Base-by-base conservation (phyloP, 805 yeast genomes). In the Sungouiozyma intestinalis region DNA sequence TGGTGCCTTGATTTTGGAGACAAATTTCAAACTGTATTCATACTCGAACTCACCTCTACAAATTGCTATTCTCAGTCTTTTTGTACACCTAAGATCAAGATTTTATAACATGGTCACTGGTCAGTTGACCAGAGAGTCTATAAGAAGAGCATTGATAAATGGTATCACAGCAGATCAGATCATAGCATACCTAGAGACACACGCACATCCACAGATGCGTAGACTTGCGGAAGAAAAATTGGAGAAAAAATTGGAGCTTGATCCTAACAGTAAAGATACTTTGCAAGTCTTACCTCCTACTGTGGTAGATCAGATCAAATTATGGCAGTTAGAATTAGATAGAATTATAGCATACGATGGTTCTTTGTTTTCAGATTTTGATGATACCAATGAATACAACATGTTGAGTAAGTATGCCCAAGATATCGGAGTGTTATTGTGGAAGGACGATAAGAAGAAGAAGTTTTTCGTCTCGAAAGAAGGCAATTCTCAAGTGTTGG, bases 91-190 rank as follows among this genome's bases (percentile, higher is more conserved):
- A 46, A 81, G 77, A 49, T 74, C 94, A 0, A 69, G 98, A 46
- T 92, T 92, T 60, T 69, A 87, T 13, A 92, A 92, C 58, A 79
- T 92, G 81, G 96, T 92, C 3, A 77, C 92, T 3, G 98, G 98
- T 2, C 86, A 84, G 49, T 74, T 92, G 45, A 88, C 97, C 4
- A 76, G 97, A 60, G 97, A 90, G 53, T 85, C 95, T 0, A 80
- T 92, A 16, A 71, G 97, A 45, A 69, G 74, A 41, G 98, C 98
- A 0, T 64, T 92, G 33, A 58, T 69, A 35, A 85, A 83, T 52
- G 98, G 98, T 21, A 92, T 92, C 52, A 84, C 96, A 0, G 90
- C 97, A 0, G 96, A 87, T 33, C 98, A 92, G 59, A 85, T 92
- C 51, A 82, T 92, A 46, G 77, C 85, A 48, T 92, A 90, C 58